Evolutionary conservation across 179 eudicot species (phyloP), one percentile per base, ranked within the genome.

Genomic region (Gypsophila paniculata): DNA sequence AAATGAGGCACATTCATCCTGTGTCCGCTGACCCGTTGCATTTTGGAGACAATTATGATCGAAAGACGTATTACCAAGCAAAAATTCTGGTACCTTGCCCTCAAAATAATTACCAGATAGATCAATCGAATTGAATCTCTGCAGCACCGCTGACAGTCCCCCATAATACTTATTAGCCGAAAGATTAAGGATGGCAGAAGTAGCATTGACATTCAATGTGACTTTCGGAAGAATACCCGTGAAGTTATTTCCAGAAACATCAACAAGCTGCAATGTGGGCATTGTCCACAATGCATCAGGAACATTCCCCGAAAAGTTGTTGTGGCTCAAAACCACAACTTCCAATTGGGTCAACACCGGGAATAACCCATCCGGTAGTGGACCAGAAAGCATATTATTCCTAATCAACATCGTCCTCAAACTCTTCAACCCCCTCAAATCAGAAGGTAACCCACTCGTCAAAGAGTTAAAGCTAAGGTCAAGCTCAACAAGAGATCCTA

Each of bases 121-220:
- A 78, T 91, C 84, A 34, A 82, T 58, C 59, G 72, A 81, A 74
- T 84, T 83, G 79, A 86, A 89, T 62, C 85, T 81, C 72, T 71
- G 82, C 18, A 91, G 79, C 54, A 83, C 78, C 8, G 82, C 36
- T 13, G 85, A 76, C 18, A 93, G 80, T 71, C 67, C 70, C 52
- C 98, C 98, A 74, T 89, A 89, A 77, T 87, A 87, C 80, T 76
- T 60, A 73, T 93, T 93, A 44, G 77, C 64, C 2, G 99, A 92
- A 26, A 95, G 78, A 72, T 95, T 85, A 66, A 88, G 72, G 61
- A 84, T 77, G 2, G 84, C 73, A 64, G 76, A 26, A 63, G 79
- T 83, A 74, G 82, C 79, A 81, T 78, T 85, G 69, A 69, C 71
- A 69, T 26, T 76, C 59, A 73, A 68, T 36, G 77, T 76, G 58